These are phyloP conservation scores for Euclidium syriacum DNA, from an alignment of 345 rosid species.

Conservation along the genomic window DNA sequence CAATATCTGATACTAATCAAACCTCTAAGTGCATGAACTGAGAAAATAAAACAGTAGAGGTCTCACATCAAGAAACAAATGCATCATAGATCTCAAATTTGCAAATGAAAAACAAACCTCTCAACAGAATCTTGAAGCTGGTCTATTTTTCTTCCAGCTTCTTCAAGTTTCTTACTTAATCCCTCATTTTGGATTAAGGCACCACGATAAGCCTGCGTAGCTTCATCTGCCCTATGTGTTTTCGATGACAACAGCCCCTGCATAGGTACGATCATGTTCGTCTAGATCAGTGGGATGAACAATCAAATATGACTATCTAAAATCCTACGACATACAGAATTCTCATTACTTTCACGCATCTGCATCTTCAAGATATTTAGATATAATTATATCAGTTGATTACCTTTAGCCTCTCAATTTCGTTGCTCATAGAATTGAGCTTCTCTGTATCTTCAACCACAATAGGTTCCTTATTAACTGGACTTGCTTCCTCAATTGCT, in stretches of 20 bases:
- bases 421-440: constrained; percentile 53
- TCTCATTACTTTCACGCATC: not conserved
- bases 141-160: constrained; percentile 59
- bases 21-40: not conserved
- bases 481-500: constrained; percentile 80
- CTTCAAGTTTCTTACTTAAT: constrained; percentile 61
- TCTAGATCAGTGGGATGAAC: constrained; percentile 4
- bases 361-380: constrained; percentile 4
- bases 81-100: constrained; percentile 8
- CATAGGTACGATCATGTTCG: constrained; percentile 8
- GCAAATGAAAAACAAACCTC: constrained; percentile 54
- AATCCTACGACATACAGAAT: constrained; percentile 11
- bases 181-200: constrained; percentile 55
- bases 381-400: not conserved
- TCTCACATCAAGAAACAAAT: not conserved
- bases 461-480: constrained; percentile 69
- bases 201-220: constrained; percentile 42
- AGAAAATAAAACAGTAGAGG: not conserved
- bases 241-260: constrained; percentile 60
- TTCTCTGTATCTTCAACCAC: constrained; percentile 77
- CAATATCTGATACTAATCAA: not conserved
- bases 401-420: constrained; percentile 78
- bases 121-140: constrained; percentile 74
- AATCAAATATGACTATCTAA: constrained; percentile 10
- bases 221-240: constrained; percentile 55